Percentiles rank a stretch among this genome's conserved stretches.
These are phyloP conservation scores for Aspergillus novoparasiticus DNA, from an alignment of 2,329 filamentous ascomycete species.

Conservation along the genomic window DNA sequence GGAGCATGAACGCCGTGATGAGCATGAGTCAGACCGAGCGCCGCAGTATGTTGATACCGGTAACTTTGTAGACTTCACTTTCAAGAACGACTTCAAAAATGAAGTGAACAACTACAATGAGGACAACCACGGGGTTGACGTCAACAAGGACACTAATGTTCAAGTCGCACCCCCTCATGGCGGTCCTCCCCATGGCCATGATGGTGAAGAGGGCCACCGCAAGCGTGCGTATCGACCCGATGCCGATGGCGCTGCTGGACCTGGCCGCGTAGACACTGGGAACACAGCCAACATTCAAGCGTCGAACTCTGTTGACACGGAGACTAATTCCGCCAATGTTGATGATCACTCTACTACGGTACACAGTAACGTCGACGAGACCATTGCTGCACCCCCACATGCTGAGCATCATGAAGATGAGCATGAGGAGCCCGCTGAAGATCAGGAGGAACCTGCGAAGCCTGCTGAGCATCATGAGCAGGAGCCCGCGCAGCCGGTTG, in stretches of 20 bases:
- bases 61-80: constrained; percentile 7
- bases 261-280: constrained; percentile 10
- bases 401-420: constrained; percentile 3
- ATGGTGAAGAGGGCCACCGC: background rate
- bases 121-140: constrained; percentile 28
- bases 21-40: constrained; percentile 6
- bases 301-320: background rate
- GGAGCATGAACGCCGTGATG: background rate
- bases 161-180: constrained; percentile 8
- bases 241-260: background rate
- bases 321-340: background rate
- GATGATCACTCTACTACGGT: constrained; percentile 16
- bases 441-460: no score
- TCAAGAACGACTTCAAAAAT: constrained; percentile 7
- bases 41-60: constrained; percentile 24
- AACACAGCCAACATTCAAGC: background rate
- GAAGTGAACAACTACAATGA: constrained; percentile 21
- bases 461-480: background rate
- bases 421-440: no score
- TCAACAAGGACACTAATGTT: constrained; percentile 14
- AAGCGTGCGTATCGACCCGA: background rate
- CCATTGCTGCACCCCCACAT: background rate
- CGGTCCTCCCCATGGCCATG: background rate
- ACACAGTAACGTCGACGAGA: background rate
- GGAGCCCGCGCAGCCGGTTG: background rate